phyloP scores from a whole-genome alignment of 1,284 basidiomycete genomes.

The Papiliotrema nemorosa region DNA sequence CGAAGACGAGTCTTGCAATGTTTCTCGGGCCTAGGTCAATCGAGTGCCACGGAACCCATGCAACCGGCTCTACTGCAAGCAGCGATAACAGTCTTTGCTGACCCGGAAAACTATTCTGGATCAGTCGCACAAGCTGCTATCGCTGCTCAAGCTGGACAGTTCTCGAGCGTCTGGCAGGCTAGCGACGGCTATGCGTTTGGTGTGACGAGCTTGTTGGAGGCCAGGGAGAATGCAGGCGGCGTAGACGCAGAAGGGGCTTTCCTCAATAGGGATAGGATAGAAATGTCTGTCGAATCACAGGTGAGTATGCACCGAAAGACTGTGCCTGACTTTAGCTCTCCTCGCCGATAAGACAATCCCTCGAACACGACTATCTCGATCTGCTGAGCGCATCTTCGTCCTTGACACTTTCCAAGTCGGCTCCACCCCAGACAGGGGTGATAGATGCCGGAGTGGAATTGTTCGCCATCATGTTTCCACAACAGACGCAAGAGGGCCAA shows the following conservation, averaged over 20 bases:
- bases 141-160: constrained; percentile 77
- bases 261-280: constrained; percentile 72
- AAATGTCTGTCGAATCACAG: constrained; percentile 68
- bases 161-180: constrained; percentile 80
- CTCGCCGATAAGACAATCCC: constrained; percentile 75
- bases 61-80: constrained; percentile 80
- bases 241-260: constrained; percentile 55
- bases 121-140: constrained; percentile 91
- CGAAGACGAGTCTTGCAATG: constrained; percentile 85
- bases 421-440: constrained; percentile 75
- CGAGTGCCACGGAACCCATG: constrained; percentile 73
- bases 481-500: constrained; percentile 70
- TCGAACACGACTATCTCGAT: constrained; percentile 80
- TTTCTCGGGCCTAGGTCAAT: constrained; percentile 74
- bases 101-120: constrained; percentile 63
- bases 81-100: constrained; percentile 78
- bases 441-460: constrained; percentile 86
- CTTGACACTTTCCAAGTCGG: constrained; percentile 49
- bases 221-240: constrained; percentile 37
- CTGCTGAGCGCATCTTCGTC: constrained; percentile 54
- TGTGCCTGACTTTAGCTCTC: constrained; percentile 55
- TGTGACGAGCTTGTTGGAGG: constrained; percentile 64
- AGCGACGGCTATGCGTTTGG: constrained; percentile 91
- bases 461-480: constrained; percentile 73
- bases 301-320: constrained; percentile 50